Evolutionary conservation across 345 rosid genomes (phyloP), one percentile per base, ranked within the genome.

Genomic region (Melastoma malabathricum): DNA sequence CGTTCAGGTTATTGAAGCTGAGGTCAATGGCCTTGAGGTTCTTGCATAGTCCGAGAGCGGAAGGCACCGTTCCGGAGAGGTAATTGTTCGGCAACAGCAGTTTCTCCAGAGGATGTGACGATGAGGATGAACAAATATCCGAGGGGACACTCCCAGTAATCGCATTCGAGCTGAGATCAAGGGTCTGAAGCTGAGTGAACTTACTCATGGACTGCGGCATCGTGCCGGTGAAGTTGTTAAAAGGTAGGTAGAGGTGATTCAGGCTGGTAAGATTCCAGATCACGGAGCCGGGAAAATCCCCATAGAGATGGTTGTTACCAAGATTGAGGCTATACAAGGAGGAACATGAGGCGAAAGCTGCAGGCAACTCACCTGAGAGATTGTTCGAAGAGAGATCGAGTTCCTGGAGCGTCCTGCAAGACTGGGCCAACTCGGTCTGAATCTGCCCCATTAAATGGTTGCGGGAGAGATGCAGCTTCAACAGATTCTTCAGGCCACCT

Each of bases 1-100:
- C 97, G 0, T 44, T 68, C 31, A 89, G 62, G 63, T 63, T 75
- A 68, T 89, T 89, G 86, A 89, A 89, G 68, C 97, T 89, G 56
- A 89, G 80, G 65, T 89, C 97, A 29, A 89, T 70, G 41, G 79
- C 64, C 63, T 60, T 81, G 41, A 89, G 66, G 59, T 71, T 81
- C 66, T 64, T 83, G 80, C 97, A 89, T 55, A 61, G 70, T 49
- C 83, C 84, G 3, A 89, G 83, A 75, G 75, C 90, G 45, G 55
- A 10, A 1, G 97, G 92, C 43, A 83, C 83, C 9, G 63, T 25
- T 39, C 97, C 97, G n/a, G 88, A 76, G 13, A 89, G 77, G 59
- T 77, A 76, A 63, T 89, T 89, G 61, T 78, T 59, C 3, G 96
- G 74, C 3, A 89, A 50, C 57, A 77, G 76, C 44, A 89, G 31